Percentiles rank a stretch among this genome's conserved stretches.
Evolutionary conservation across 2,329 filamentous ascomycete genomes (phyloP).

Genomic region (Trichoderma pleuroti): DNA sequence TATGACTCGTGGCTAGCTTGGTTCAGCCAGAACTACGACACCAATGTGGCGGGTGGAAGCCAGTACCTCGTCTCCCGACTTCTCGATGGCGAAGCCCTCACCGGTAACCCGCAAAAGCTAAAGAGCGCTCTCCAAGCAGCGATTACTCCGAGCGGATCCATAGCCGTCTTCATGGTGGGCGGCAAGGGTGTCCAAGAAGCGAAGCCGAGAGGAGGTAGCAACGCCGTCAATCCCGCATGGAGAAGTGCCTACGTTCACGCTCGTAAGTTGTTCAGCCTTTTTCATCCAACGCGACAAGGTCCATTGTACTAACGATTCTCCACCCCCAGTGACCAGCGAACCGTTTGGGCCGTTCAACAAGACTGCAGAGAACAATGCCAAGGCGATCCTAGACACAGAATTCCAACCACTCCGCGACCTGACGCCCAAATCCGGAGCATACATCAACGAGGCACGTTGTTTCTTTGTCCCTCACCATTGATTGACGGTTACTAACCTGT

Average conservation of each 20-base stretch:
- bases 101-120: slow-evolving; percentile 33
- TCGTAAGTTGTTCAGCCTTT: slow-evolving; percentile 30
- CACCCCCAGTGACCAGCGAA: slow-evolving; percentile 26
- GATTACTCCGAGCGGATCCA: slow-evolving; percentile 25
- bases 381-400: slow-evolving; percentile 26
- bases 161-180: slow-evolving; percentile 40
- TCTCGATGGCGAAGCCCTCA: slow-evolving; percentile 37
- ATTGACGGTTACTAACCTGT: background rate
- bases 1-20: slow-evolving; percentile 38
- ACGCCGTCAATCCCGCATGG: slow-evolving; percentile 51
- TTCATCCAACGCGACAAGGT: rapidly evolving
- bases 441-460: slow-evolving; percentile 43
- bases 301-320: background rate
- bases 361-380: slow-evolving; percentile 28
- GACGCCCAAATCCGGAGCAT: slow-evolving; percentile 40
- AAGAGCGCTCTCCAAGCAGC: slow-evolving; percentile 38
- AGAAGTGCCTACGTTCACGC: slow-evolving; percentile 42
- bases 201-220: slow-evolving; percentile 42
- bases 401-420: slow-evolving; percentile 39
- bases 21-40: slow-evolving; percentile 37
- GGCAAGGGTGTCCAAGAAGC: slow-evolving; percentile 45
- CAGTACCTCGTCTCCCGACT: slow-evolving; percentile 43
- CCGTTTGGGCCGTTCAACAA: slow-evolving; percentile 33
- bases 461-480: rapidly evolving
- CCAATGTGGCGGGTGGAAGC: slow-evolving; percentile 34